Evolutionary conservation across 129 eudicot species (phyloP).

Genomic region (Arctium minus): DNA sequence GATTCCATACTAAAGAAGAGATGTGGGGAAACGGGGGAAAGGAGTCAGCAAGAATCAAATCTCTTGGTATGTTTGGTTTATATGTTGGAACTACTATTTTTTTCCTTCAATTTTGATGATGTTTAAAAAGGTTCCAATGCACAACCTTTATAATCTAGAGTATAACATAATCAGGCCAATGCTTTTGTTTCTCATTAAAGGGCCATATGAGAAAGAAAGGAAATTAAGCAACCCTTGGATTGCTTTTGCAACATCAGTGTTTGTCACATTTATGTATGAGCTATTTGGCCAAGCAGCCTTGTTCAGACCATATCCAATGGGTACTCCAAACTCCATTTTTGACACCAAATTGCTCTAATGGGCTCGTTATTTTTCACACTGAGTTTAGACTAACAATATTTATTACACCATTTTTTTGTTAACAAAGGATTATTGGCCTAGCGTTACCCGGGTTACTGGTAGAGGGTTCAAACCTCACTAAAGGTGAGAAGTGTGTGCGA

Average conservation of each 20-base stretch:
- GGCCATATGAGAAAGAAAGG: not conserved
- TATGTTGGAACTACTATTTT: not conserved
- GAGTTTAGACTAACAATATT: not conserved
- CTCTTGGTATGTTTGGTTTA: conserved; percentile 41
- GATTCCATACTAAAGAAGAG: conserved; percentile 61
- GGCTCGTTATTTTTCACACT: not conserved
- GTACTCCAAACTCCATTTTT: not conserved
- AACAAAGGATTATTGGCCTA: not conserved
- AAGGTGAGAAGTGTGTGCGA: not conserved
- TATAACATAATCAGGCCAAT: not conserved
- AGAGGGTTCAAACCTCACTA: not conserved
- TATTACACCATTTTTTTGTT: not conserved
- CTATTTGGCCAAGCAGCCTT: no score
- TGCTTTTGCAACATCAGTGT: no score
- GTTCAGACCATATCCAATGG: not conserved
- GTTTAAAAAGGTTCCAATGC: not conserved
- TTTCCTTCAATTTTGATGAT: not conserved
- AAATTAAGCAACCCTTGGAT: no score
- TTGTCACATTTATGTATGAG: no score
- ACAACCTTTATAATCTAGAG: not conserved
- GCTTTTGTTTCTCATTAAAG: not conserved
- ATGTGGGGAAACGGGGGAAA: conserved; percentile 25
- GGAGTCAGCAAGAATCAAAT: conserved; percentile 40
- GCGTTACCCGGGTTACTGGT: not conserved
- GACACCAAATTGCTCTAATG: not conserved